phyloP scores from a whole-genome alignment of 129 eudicot genomes.

The Gnaphalium uliginosum region DNA sequence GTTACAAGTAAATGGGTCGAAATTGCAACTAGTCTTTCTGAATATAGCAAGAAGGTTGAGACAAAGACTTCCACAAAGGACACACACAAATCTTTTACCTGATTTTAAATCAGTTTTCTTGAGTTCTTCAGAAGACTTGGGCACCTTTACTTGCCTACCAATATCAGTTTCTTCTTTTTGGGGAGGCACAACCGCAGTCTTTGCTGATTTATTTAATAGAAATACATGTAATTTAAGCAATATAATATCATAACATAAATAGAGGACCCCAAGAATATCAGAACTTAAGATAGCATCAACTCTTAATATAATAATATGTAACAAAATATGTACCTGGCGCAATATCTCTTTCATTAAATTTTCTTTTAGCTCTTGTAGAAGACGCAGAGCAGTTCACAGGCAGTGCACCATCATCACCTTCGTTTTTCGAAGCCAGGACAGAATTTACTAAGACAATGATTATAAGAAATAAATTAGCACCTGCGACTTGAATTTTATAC shows the following conservation, averaged over 20 bases:
- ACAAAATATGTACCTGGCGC: background rate
- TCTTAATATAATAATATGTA: too few species aligned
- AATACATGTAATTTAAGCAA: background rate
- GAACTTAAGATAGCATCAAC: slow-evolving; percentile 3
- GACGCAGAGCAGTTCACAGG: background rate
- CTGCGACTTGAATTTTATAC: background rate
- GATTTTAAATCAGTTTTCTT: background rate
- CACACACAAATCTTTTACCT: background rate
- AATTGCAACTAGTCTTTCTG: too few species aligned
- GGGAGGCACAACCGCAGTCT: background rate
- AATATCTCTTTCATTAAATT: background rate
- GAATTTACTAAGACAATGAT: background rate
- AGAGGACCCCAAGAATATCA: background rate
- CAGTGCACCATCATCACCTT: background rate
- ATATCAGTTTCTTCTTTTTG: background rate
- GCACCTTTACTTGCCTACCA: background rate
- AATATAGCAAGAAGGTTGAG: background rate
- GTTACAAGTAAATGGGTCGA: too few species aligned
- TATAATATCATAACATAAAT: background rate
- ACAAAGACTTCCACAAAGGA: background rate
- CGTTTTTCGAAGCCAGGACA: background rate
- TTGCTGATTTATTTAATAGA: background rate
- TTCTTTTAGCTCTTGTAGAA: slow-evolving; percentile 2
- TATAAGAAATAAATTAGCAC: background rate
- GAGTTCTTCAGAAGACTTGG: background rate